Evolutionary conservation across 2,329 filamentous ascomycete species (phyloP).

Genomic region (Colletotrichum incanum): DNA sequence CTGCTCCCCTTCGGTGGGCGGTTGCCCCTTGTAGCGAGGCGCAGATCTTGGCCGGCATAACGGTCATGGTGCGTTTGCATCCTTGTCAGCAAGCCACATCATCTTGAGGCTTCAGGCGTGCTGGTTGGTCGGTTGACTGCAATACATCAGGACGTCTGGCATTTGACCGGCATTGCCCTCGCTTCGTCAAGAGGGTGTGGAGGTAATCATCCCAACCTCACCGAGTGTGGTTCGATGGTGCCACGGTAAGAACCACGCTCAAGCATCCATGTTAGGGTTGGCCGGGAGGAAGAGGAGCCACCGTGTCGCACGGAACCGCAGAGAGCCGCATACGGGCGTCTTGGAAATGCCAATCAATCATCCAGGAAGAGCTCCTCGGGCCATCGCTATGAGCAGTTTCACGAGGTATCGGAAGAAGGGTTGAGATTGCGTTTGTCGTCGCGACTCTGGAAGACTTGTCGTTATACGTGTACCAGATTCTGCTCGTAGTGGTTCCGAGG

Average conservation of each 20-base stretch:
- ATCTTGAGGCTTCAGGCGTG: slow-evolving; percentile 5
- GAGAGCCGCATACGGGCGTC: not conserved
- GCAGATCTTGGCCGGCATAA: slow-evolving; percentile 30
- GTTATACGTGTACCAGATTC: not conserved
- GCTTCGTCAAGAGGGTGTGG: slow-evolving; percentile 34
- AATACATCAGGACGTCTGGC: slow-evolving; percentile 15
- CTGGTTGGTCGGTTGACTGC: slow-evolving; percentile 25
- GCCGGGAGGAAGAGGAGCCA: not conserved
- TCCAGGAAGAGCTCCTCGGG: not conserved
- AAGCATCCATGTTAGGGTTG: slow-evolving; percentile 5
- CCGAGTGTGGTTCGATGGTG: slow-evolving; percentile 27
- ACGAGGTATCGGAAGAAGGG: not conserved
- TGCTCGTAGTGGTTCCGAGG: not conserved
- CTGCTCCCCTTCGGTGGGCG: slow-evolving; percentile 1
- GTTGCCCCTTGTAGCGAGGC: slow-evolving; percentile 22
- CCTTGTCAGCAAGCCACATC: slow-evolving; percentile 21
- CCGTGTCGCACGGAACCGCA: slow-evolving; percentile 13
- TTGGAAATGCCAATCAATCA: not conserved
- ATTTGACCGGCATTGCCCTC: slow-evolving; percentile 39
- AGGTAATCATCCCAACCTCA: slow-evolving; percentile 33
- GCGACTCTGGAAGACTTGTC: not conserved
- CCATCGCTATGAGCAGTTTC: not conserved
- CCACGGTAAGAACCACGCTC: slow-evolving; percentile 15
- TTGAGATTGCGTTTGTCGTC: not conserved
- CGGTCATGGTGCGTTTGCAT: slow-evolving; percentile 20